Evolutionary conservation across 1,284 basidiomycete species (phyloP).

Genomic region (Ceratobasidium theobromae): DNA sequence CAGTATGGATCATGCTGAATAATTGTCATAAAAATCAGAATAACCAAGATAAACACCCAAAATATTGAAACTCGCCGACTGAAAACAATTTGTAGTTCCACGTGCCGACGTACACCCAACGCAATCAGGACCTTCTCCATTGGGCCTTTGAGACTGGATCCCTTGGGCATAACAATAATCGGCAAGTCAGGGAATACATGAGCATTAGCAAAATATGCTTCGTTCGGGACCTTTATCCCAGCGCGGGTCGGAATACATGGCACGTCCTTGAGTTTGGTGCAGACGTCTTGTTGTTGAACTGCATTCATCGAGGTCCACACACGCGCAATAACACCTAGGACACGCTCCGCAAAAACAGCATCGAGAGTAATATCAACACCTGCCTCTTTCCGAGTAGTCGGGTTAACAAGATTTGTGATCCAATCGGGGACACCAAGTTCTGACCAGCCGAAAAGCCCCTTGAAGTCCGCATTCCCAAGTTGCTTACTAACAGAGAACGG

Average conservation of each 20-base stretch:
- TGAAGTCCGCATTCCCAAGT: slow-evolving; percentile 60
- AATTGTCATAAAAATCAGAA: slow-evolving; percentile 32
- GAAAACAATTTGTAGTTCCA: slow-evolving; percentile 88
- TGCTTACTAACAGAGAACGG: slow-evolving; percentile 69
- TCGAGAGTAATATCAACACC: slow-evolving; percentile 71
- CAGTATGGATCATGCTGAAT: slow-evolving; percentile 77
- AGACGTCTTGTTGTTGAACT: slow-evolving; percentile 59
- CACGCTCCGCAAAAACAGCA: slow-evolving; percentile 78
- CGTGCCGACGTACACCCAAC: slow-evolving; percentile 87
- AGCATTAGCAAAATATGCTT: slow-evolving; percentile 88
- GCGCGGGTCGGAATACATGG: slow-evolving; percentile 82
- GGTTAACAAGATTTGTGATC: slow-evolving; percentile 65
- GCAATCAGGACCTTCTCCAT: slow-evolving; percentile 76
- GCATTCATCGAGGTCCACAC: slow-evolving; percentile 74
- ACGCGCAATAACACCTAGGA: slow-evolving; percentile 70
- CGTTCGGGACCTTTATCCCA: slow-evolving; percentile 72
- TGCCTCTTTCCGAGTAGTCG: slow-evolving; percentile 49
- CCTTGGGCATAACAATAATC: slow-evolving; percentile 75
- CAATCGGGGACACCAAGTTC: slow-evolving; percentile 81
- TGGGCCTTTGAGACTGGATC: slow-evolving; percentile 64
- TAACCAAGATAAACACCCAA: slow-evolving; percentile 7
- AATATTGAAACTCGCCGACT: slow-evolving; percentile 55
- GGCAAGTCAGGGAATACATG: slow-evolving; percentile 88
- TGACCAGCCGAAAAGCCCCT: slow-evolving; percentile 70
- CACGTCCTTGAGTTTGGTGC: slow-evolving; percentile 59